A percentile compares a stretch with the other conserved stretches of the same genome.
Evolutionary conservation across 208 protist genomes (phyloP).

Genomic region (Perkinsela sp.): DNA sequence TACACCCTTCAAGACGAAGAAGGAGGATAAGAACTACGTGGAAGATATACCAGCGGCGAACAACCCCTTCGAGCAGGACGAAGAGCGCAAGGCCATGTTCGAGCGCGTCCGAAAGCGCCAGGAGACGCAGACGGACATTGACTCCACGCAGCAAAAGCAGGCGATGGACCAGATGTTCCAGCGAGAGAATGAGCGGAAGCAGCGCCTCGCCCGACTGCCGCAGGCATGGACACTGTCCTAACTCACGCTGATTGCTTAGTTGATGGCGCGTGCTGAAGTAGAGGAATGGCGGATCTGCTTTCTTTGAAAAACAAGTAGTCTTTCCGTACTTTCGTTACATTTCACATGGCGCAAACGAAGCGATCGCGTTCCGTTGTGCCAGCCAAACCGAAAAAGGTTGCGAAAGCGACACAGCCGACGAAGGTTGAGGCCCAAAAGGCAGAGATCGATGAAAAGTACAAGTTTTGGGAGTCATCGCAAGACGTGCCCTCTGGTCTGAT

Average conservation of each 20-base stretch:
- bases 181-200: not conserved
- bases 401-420: too few relatives aligned
- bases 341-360: not conserved
- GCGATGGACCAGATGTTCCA: not conserved
- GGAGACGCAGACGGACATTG: not conserved
- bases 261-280: too few relatives aligned
- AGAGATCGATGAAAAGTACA: constrained; percentile 4
- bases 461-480: constrained; percentile 8
- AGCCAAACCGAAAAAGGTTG: too few relatives aligned
- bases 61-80: not conserved
- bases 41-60: not conserved
- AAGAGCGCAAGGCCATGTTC: not conserved
- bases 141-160: not conserved
- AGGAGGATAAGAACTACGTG: not conserved
- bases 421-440: too few relatives aligned
- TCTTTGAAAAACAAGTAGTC: not conserved
- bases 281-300: too few relatives aligned
- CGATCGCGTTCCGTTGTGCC: too few relatives aligned
- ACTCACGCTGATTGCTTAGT: not conserved
- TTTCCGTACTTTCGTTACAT: not conserved
- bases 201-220: not conserved
- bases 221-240: not conserved
- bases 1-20: not conserved
- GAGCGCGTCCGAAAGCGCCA: not conserved
- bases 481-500: not conserved